These are phyloP conservation scores for Talaromyces sp. DNA, from an alignment of 2,329 filamentous ascomycete genomes.

Conservation along the genomic window DNA sequence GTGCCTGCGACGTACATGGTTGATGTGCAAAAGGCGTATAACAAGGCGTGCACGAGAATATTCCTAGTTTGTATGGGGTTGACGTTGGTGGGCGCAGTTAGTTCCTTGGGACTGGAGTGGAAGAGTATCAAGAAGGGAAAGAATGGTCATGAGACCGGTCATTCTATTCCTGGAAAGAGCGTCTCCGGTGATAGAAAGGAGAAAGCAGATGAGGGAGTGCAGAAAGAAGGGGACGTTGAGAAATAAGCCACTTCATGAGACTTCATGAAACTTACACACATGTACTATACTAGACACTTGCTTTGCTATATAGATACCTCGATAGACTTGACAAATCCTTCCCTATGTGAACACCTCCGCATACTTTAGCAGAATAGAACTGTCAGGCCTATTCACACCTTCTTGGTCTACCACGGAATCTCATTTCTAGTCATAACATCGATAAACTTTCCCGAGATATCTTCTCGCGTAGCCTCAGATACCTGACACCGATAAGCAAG, in stretches of 20 bases:
- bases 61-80: conserved; percentile 7
- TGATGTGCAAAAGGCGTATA: conserved; percentile 10
- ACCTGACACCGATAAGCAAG: conserved; percentile 1
- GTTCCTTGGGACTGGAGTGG: conserved; percentile 16
- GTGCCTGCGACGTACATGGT: neutral
- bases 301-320: neutral
- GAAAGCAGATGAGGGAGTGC: neutral
- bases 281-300: neutral
- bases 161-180: neutral
- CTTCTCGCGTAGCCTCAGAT: conserved; percentile 3
- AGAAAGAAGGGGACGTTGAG: neutral
- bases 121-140: conserved; percentile 18
- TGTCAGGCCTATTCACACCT: no score
- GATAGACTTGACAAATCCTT: neutral
- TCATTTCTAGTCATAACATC: conserved; percentile 10
- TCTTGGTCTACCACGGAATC: conserved; percentile 16
- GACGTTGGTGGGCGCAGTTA: neutral
- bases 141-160: neutral
- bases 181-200: neutral
- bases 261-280: neutral
- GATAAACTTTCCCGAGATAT: conserved; percentile 16
- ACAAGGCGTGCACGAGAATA: conserved; percentile 9
- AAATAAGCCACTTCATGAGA: neutral
- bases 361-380: no score
- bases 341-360: no score